Evolutionary conservation across 352 stramenopile species (phyloP), one percentile per base, ranked within the genome.

Genomic region (Phytophthora litchii): DNA sequence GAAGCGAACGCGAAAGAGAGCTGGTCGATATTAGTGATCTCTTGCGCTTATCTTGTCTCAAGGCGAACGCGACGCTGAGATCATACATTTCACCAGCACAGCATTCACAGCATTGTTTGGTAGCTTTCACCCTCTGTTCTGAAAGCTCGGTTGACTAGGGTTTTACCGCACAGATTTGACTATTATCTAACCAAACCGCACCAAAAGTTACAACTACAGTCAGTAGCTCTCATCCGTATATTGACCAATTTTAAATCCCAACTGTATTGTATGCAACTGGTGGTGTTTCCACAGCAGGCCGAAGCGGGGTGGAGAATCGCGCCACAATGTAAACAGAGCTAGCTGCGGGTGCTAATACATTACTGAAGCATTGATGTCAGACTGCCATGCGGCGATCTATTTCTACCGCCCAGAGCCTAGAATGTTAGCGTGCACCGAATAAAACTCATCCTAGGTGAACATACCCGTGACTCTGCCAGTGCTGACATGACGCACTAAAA

Each of bases 321-420:
- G 1, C 3, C 17, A 8, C 9, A 25, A 9, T 19, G 27, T 49
- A 32, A 32, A n/a, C 23, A n/a, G 11, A 45, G 19, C 9, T 19
- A 25, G 27, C 17, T 27, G 23, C 5, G 5, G 23, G 23, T 5
- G 23, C 6, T 16, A 29, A 2, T 19, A 21, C 34, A 52, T 52
- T 58, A 9, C 14, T 16, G 12, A 37, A 23, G 6, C 17, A 16
- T 19, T 19, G 14, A 56, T 27, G 12, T 44, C 9, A 45, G 14
- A 19, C 6, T 49, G 44, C 29, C 37, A 38, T 46, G 17, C 10
- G 29, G n/a, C 10, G 40, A 34, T 11, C 16, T 59, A 59, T 64
- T 65, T 59, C n/a, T 34, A 46, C 57, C 42, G 57, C 48, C 20
- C 48, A 65, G 48, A 60, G 23, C 48, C 38, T 45, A 29, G 37